Conservation (phyloP, 1,284 basidiomycete genomes). For the Rhodotorula mucilaginosa region DNA sequence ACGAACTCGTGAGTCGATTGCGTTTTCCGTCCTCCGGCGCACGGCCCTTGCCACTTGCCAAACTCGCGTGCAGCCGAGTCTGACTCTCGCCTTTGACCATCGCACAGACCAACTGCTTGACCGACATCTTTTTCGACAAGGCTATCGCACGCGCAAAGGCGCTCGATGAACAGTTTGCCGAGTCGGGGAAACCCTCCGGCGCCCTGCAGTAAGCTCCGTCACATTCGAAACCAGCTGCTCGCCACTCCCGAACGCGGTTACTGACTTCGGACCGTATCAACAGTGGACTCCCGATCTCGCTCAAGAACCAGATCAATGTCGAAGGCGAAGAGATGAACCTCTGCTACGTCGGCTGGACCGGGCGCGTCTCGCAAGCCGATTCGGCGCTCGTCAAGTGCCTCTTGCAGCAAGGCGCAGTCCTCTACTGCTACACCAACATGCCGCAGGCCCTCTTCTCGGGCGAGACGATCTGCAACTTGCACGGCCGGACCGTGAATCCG, state of each 20-base stretch:
- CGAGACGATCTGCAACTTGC: constrained; percentile 53
- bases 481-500: constrained; percentile 68
- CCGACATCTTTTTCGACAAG: constrained; percentile 64
- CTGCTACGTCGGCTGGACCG: constrained; percentile 66
- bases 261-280: background rate
- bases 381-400: constrained; percentile 58
- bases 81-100: too few relatives aligned
- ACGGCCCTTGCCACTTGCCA: too few relatives aligned
- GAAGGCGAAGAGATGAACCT: constrained; percentile 18
- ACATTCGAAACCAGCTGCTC: background rate
- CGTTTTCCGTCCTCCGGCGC: background rate
- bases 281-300: constrained; percentile 54
- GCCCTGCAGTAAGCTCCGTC: constrained; percentile 49
- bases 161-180: constrained; percentile 59
- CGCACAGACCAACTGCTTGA: constrained; percentile 64
- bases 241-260: background rate
- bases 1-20: constrained; percentile 49
- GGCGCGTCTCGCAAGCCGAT: constrained; percentile 58
- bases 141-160: constrained; percentile 60
- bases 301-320: constrained; percentile 57
- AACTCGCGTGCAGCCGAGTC: too few relatives aligned
- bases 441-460: constrained; percentile 47
- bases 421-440: constrained; percentile 35
- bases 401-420: constrained; percentile 27
- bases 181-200: constrained; percentile 51